Percentiles rank a stretch among this genome's conserved stretches.
Evolutionary conservation across 2,329 filamentous ascomycete genomes (phyloP).

Genomic region (Davidsoniella eucalypti): DNA sequence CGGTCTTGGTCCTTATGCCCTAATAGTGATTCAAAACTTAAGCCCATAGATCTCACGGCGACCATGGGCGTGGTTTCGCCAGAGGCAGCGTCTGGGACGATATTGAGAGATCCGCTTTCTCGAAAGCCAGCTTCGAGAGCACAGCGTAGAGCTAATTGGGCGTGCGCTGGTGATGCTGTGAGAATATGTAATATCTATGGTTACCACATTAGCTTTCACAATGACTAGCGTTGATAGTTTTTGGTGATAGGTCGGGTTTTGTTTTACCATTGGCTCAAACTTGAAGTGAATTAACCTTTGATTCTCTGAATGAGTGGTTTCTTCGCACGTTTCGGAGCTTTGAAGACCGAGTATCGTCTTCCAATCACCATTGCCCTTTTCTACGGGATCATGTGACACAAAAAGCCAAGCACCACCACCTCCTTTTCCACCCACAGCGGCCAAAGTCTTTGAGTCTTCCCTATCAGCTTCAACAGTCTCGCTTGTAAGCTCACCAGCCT

Average conservation of each 20-base stretch:
- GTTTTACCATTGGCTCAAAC: constrained; percentile 80
- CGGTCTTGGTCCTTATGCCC: constrained; percentile 33
- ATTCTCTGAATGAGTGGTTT: constrained; percentile 15
- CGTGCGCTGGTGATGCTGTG: constrained; percentile 56
- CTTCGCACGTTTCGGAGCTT: constrained; percentile 16
- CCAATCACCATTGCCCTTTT: constrained; percentile 17
- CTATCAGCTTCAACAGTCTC: background rate
- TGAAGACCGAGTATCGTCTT: constrained; percentile 26
- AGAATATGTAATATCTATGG: constrained; percentile 74
- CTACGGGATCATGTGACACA: constrained; percentile 65
- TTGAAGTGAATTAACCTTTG: constrained; percentile 61
- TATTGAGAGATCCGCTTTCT: constrained; percentile 69
- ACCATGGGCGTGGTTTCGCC: constrained; percentile 47
- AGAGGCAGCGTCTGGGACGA: constrained; percentile 24
- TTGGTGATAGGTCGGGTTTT: too few species aligned
- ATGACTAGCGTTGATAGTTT: too few species aligned
- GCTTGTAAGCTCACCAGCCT: background rate
- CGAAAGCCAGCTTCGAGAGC: constrained; percentile 73
- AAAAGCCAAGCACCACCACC: constrained; percentile 72
- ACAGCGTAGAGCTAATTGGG: constrained; percentile 58
- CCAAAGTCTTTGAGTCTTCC: constrained; percentile 21
- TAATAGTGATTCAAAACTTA: constrained; percentile 68
- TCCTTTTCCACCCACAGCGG: constrained; percentile 67
- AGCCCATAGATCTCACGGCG: constrained; percentile 67
- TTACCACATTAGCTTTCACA: background rate